Conservation (phyloP, 202 grass and related monocot genomes). For the Zoysia matrella region DNA sequence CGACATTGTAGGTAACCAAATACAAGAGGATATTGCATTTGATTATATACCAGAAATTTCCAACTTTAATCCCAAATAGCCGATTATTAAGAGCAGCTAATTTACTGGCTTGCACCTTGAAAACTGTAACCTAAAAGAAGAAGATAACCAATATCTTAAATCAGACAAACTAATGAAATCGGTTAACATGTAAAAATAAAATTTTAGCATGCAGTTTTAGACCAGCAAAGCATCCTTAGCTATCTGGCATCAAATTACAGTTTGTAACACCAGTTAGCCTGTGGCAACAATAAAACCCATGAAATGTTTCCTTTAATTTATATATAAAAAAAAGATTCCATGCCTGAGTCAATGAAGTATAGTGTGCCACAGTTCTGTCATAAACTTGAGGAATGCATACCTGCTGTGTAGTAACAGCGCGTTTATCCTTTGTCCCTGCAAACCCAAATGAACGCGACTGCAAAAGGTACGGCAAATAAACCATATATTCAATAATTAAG, state of each 20-base stretch:
- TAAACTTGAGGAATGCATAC: slow-evolving; percentile 42
- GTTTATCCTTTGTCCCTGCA: slow-evolving; percentile 98
- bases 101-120: slow-evolving; percentile 84
- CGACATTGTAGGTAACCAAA: slow-evolving; percentile 25
- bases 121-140: slow-evolving; percentile 76
- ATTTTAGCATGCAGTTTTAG: slow-evolving; percentile 12
- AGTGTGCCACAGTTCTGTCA: background rate
- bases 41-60: slow-evolving; percentile 77
- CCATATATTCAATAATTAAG: slow-evolving; percentile 36
- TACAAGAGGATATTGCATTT: slow-evolving; percentile 25
- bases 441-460: slow-evolving; percentile 90
- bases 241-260: background rate
- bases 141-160: slow-evolving; percentile 12
- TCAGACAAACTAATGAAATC: background rate
- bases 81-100: slow-evolving; percentile 87
- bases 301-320: background rate
- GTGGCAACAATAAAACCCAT: slow-evolving; percentile 1
- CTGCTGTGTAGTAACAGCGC: slow-evolving; percentile 82
- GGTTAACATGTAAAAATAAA: background rate
- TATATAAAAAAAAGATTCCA: background rate
- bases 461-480: slow-evolving; percentile 40
- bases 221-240: slow-evolving; percentile 9
- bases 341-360: background rate
- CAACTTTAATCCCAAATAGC: slow-evolving; percentile 92
- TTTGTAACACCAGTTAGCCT: slow-evolving; percentile 7